Base-by-base conservation (phyloP, 768 basidiomycete species). In the Dendrothele bispora region DNA sequence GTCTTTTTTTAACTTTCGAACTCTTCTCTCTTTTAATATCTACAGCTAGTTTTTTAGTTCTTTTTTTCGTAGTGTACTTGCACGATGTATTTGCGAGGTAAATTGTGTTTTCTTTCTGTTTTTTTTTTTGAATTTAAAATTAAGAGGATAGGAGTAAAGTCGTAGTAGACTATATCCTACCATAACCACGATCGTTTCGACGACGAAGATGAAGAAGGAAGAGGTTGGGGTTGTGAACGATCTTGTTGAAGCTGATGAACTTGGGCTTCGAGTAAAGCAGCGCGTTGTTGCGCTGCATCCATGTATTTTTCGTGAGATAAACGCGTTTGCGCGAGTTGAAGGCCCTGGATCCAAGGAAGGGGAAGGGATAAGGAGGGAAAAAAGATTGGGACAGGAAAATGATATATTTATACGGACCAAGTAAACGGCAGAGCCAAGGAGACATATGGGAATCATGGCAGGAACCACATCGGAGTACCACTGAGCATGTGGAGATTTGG, bases 351-450 rank as follows among this genome's bases (percentile, higher is more conserved):
- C 20, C 50, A 18, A 28, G 42, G 14, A 34, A 39, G 30, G 21
- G 40, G 40, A 42, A 48, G 37, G 18, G 7, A n/a, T n/a, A 22
- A 36, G 20, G 5, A 11, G 22, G 29, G 39, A 42, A 8, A 22
- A 43, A 48, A 46, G 40, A 32, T 40, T 11, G 36, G 42, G 38
- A 40, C 41, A 49, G 21, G 32, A 21, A 17, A 25, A 52, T 29
- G 17, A 20, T 7, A 5, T 32, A 42, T 22, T 4, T 7, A 39
- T 56, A 46, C 73, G 39, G 60, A 88, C 89, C 56, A 89, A 71
- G 67, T 89, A 91, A 47, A 91, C 77, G 7, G 83, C 86, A 43
- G 88, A 89, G 15, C 88, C 90, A 11, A 92, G 72, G 43, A 92
- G 69, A 43, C 83, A 82, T 44, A 92, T 70, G 7, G 89, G 90